These are phyloP conservation scores for Falciphora oryzae DNA, from an alignment of 2,329 filamentous ascomycete genomes.

Conservation along the genomic window DNA sequence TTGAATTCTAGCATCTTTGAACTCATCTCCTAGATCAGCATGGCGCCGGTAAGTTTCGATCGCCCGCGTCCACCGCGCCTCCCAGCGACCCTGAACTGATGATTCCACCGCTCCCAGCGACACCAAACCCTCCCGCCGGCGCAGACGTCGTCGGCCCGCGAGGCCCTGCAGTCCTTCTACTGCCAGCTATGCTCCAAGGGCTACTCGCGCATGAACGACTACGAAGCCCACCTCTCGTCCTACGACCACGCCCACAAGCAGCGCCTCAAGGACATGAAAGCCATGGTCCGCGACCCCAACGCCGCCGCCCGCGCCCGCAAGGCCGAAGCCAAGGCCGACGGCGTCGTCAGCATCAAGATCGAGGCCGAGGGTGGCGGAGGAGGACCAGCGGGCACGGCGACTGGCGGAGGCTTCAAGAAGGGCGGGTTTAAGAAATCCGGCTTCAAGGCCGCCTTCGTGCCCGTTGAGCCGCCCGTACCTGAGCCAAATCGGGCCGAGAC, in stretches of 20 bases:
- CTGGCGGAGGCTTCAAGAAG: constrained; percentile 52
- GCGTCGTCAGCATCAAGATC: constrained; percentile 62
- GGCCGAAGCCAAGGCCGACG: constrained; percentile 64
- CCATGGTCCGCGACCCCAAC: constrained; percentile 67
- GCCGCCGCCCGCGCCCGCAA: constrained; percentile 60
- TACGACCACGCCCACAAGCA: constrained; percentile 97
- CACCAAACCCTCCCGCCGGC: constrained; percentile 53
- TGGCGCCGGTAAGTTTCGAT: constrained; percentile 47
- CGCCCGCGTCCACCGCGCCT: no score
- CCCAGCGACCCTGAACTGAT: background rate
- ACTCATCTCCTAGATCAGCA: constrained; percentile 26
- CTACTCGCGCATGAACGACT: constrained; percentile 92
- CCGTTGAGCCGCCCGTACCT: constrained; percentile 31
- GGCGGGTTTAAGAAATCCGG: constrained; percentile 76
- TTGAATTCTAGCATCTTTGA: no score
- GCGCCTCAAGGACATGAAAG: constrained; percentile 81
- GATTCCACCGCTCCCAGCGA: constrained; percentile 30
- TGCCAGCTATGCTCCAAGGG: constrained; percentile 88
- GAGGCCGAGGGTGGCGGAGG: constrained; percentile 31
- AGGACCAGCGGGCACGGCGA: constrained; percentile 23
- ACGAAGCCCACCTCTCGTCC: constrained; percentile 86
- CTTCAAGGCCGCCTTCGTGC: constrained; percentile 70
- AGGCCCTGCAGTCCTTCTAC: constrained; percentile 75
- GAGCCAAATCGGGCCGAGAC: constrained; percentile 27
- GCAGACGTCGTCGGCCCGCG: constrained; percentile 60